These are phyloP conservation scores for Collybiopsis confluens DNA, from an alignment of 768 basidiomycete genomes.

Conservation along the genomic window DNA sequence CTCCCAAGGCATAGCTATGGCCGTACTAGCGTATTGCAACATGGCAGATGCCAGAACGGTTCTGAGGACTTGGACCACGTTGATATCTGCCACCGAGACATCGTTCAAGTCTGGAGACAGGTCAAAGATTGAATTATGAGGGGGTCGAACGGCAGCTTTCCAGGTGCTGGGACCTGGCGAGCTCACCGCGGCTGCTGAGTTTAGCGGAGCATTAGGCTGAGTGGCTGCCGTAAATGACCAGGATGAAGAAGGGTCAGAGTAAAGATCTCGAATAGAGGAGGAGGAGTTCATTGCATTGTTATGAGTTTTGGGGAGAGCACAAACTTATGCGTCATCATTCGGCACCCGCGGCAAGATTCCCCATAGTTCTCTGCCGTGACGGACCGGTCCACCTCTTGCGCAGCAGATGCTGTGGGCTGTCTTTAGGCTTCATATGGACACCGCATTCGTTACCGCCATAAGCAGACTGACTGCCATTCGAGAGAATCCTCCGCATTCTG, in stretches of 20 bases:
- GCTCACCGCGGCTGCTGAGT: conserved; percentile 8
- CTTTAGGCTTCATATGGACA: no score
- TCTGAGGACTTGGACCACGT: conserved; percentile 55
- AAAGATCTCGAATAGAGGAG: conserved; percentile 68
- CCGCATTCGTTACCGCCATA: no score
- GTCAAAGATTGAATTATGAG: conserved; percentile 68
- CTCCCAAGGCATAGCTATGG: conserved; percentile 94
- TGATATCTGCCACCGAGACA: conserved; percentile 50
- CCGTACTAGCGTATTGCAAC: conserved; percentile 80
- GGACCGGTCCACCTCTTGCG: no score
- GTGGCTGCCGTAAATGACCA: no score
- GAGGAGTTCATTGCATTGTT: conserved; percentile 45
- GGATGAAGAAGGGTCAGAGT: conserved; percentile 56
- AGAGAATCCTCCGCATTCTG: no score
- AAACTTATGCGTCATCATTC: no score
- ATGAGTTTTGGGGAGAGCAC: background rate
- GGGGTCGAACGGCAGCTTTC: conserved; percentile 60
- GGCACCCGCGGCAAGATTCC: no score
- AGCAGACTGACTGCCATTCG: no score
- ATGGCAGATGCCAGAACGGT: conserved; percentile 65
- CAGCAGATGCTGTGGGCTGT: no score
- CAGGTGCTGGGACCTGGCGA: conserved; percentile 32
- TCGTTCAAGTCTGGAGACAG: conserved; percentile 58
- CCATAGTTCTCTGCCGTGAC: no score
- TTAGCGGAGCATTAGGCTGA: conserved; percentile 21